Evolutionary conservation across 805 yeast species (phyloP).

Genomic region (Naumovozyma dairenensis): DNA sequence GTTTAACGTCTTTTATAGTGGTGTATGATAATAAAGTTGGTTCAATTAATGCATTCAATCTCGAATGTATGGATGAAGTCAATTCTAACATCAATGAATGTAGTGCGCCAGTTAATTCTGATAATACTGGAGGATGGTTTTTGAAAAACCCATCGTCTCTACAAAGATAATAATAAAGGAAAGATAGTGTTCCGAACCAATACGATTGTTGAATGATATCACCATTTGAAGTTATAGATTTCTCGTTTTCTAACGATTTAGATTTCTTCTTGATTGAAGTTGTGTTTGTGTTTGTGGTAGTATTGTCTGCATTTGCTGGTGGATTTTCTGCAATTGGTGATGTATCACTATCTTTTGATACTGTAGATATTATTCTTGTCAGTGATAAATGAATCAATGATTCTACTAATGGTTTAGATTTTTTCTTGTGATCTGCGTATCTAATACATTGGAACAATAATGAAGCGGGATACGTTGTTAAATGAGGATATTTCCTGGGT

Average conservation of each 20-base stretch:
- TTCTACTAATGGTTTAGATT: conserved; percentile 43
- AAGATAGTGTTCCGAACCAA: conserved; percentile 78
- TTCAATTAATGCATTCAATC: conserved; percentile 48
- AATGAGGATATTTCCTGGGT: conserved; percentile 43
- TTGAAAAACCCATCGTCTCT: conserved; percentile 53
- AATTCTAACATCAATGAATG: conserved; percentile 59
- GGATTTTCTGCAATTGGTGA: neutral
- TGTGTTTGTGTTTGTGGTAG: conserved; percentile 8
- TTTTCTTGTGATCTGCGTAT: conserved; percentile 48
- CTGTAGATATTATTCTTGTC: conserved; percentile 49
- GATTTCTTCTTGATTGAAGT: conserved; percentile 1
- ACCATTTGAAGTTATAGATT: conserved; percentile 25
- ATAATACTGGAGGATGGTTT: conserved; percentile 48
- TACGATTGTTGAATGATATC: conserved; percentile 69
- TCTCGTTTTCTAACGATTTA: too few species aligned
- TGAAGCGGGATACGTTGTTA: conserved; percentile 52
- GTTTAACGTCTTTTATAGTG: conserved; percentile 73
- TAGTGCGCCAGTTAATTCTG: conserved; percentile 44
- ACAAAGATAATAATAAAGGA: conserved; percentile 65
- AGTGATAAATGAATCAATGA: conserved; percentile 51
- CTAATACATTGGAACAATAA: conserved; percentile 60
- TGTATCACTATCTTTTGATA: conserved; percentile 26
- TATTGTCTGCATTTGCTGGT: conserved; percentile 33
- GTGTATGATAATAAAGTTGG: conserved; percentile 65
- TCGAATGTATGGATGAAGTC: conserved; percentile 53